Conservation (phyloP, 306 rosid species). For the Sindora glabra region DNA sequence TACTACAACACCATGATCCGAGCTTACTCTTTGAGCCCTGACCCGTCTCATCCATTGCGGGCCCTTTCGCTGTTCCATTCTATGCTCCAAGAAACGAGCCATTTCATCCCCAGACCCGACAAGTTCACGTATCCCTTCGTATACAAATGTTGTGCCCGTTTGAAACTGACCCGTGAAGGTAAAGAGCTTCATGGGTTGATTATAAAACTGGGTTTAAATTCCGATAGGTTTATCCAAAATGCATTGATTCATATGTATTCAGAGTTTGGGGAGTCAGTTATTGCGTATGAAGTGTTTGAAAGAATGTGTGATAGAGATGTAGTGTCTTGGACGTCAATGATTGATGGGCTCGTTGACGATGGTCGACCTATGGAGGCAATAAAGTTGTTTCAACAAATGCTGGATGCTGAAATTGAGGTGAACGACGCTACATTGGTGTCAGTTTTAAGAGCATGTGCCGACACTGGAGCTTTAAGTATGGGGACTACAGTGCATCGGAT, state of each 20-base stretch:
- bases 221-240: conserved; percentile 32
- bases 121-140: conserved; percentile 44
- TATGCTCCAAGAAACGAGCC: conserved; percentile 13
- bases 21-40: conserved; percentile 33
- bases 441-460: conserved; percentile 46
- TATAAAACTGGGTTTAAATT: conserved; percentile 17
- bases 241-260: conserved; percentile 31
- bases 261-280: conserved; percentile 14
- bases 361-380: conserved; percentile 29
- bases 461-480: conserved; percentile 24
- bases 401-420: conserved; percentile 19
- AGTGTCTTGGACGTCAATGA: conserved; percentile 48
- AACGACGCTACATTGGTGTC: conserved; percentile 39
- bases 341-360: conserved; percentile 29
- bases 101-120: conserved; percentile 21
- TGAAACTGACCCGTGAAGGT: conserved; percentile 26
- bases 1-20: conserved; percentile 48
- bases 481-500: conserved; percentile 40
- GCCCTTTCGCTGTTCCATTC: conserved; percentile 35
- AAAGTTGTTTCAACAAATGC: conserved; percentile 30
- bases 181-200: conserved; percentile 36
- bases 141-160: conserved; percentile 37
- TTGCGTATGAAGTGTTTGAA: conserved; percentile 36
- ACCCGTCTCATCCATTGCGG: conserved; percentile 19
- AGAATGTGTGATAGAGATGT: conserved; percentile 43